Base-by-base conservation (phyloP, 768 basidiomycete genomes). In the Podaxis rugospora region DNA sequence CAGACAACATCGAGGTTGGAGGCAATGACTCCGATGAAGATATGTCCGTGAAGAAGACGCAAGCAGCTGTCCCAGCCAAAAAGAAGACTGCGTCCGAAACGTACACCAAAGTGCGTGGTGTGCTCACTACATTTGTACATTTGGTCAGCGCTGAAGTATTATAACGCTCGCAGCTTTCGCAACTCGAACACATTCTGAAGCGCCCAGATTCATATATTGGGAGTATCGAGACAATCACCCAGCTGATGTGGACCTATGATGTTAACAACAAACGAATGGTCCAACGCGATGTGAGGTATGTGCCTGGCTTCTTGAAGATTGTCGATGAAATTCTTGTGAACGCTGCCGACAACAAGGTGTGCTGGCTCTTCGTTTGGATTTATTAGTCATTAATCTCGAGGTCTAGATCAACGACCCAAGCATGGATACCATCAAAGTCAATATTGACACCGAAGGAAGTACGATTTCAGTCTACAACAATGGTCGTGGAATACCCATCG, bases 281-380 rank as follows among this genome's bases (percentile, higher is more conserved):
- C 1, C 74, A 86, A 67, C 82, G 89, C 68, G 94, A 87, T 51
- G 90, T 89, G 64, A 92, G 86, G 67, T 99, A 89, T 69, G 95
- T 98, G 1, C 97, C 97, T 0, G 97, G 95, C 56, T 96, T 99
- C 74, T 95, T 95, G 84, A 99, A 99, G 82, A 99, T 99, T 68
- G 89, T 99, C 13, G 97, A 99, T 69, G 97, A 99, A 76, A 99
- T 99, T 68, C 80, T 99, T 2, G 97, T 99, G 67, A 99, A 99
- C 73, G 97, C 97, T 21, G 97, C 97, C 3, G 97, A 99, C 72
- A 97, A 98, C 77, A 99, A 99, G 88, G 96, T 92, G 64, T 59
- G 79, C 72, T 7, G 9, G 7, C 18, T n/a, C 39, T 55, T 11
- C 36, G 9, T 64, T 3, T 46, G 7, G 3, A 16, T 5, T 37